Percentiles rank a stretch among this genome's conserved stretches.
These are phyloP conservation scores for Ceratocystis variospora DNA, from an alignment of 2,329 filamentous ascomycete genomes.

Conservation along the genomic window DNA sequence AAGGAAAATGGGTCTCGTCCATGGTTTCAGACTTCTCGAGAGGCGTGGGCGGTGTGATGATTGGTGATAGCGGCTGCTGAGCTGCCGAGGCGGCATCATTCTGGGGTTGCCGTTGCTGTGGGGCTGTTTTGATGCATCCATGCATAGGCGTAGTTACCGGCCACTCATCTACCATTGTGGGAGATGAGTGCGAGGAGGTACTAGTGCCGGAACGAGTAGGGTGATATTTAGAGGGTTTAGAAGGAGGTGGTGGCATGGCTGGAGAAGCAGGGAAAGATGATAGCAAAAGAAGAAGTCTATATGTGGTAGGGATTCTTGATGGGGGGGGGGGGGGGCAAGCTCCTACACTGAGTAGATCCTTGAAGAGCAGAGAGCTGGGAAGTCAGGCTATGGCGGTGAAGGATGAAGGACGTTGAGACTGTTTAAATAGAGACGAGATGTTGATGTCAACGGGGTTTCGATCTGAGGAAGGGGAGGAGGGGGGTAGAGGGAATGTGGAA, in stretches of 20 bases:
- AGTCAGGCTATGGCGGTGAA: not conserved
- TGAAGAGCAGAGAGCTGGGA: not conserved
- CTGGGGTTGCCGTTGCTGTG: not conserved
- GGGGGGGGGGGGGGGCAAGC: not conserved
- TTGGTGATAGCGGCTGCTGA: constrained; percentile 8
- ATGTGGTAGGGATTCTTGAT: not conserved
- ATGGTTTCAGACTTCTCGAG: not conserved
- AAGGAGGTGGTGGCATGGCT: not conserved
- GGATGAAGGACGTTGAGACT: not conserved
- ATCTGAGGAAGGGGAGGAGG: no score
- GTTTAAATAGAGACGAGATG: no score
- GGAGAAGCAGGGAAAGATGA: not conserved
- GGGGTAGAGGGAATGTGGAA: no score
- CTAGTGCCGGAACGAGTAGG: not conserved
- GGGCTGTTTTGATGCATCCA: not conserved
- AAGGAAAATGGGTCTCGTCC: not conserved
- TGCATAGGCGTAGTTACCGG: not conserved
- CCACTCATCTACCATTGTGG: not conserved
- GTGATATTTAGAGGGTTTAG: not conserved
- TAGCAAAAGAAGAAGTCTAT: not conserved
- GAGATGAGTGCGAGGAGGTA: not conserved
- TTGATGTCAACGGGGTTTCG: no score
- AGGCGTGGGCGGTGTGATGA: constrained; percentile 17
- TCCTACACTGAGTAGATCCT: not conserved
- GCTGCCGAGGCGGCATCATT: not conserved